Conservation (phyloP, 176 grass and related monocot species). For the Eleusine indica region DNA sequence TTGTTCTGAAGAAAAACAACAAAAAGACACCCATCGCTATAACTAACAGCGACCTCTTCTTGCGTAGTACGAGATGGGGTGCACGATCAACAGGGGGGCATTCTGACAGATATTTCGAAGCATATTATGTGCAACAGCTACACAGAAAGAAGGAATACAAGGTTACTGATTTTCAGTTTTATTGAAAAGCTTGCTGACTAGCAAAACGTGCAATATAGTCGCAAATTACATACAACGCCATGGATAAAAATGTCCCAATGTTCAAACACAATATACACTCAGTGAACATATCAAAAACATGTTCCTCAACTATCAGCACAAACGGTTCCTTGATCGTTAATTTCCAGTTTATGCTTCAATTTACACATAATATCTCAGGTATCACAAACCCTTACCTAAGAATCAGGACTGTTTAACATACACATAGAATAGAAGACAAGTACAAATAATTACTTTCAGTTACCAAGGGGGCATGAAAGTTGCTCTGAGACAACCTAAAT, state of each 20-base stretch:
- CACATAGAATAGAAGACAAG: background rate
- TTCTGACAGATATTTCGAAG: background rate
- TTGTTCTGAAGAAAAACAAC: background rate
- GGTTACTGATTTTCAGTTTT: background rate
- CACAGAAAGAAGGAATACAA: background rate
- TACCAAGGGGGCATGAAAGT: background rate
- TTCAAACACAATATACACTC: background rate
- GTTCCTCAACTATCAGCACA: background rate
- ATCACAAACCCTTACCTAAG: background rate
- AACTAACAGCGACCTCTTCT: background rate
- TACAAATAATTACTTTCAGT: background rate
- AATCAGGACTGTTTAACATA: background rate
- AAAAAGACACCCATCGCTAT: background rate
- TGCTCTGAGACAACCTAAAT: background rate
- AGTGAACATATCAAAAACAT: too few species aligned
- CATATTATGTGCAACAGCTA: background rate
- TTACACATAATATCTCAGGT: background rate
- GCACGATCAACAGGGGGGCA: background rate
- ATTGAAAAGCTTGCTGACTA: background rate
- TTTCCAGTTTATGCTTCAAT: background rate
- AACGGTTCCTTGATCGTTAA: background rate
- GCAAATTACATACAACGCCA: background rate
- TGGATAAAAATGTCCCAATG: background rate
- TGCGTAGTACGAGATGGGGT: background rate
- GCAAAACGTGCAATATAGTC: too few species aligned